Conservation (phyloP, 192 early-diverging fungal genomes). For the Geranomyces michiganensis region DNA sequence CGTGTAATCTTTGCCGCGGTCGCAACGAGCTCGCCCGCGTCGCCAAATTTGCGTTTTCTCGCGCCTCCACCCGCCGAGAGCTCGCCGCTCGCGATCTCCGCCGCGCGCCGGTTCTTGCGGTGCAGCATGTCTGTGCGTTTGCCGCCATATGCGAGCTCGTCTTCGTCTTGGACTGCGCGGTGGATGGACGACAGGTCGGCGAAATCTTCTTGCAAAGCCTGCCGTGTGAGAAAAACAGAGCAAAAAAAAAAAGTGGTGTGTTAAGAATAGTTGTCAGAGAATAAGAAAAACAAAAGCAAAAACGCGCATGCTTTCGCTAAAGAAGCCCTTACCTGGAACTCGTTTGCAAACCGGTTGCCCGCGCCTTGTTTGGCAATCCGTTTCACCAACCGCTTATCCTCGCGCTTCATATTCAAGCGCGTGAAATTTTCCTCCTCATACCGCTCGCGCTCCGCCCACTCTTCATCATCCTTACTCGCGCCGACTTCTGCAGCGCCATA, state of each 20-base stretch:
- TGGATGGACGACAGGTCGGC: constrained; percentile 24
- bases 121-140: neutral
- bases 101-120: constrained; percentile 26
- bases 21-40: constrained; percentile 32
- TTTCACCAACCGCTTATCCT: constrained; percentile 68
- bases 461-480: constrained; percentile 57
- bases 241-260: neutral
- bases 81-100: constrained; percentile 15
- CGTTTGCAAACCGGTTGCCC: constrained; percentile 72
- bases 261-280: too few relatives aligned
- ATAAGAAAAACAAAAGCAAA: too few relatives aligned
- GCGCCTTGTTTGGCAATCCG: constrained; percentile 49
- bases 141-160: constrained; percentile 16
- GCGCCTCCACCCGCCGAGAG: neutral
- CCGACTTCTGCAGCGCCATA: constrained; percentile 64
- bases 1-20: constrained; percentile 1
- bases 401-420: constrained; percentile 69
- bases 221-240: neutral
- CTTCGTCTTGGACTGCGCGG: constrained; percentile 28
- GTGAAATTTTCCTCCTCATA: constrained; percentile 93
- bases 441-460: constrained; percentile 63
- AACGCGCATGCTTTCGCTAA: too few relatives aligned
- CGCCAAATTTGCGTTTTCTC: constrained; percentile 30
- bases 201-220: constrained; percentile 37
- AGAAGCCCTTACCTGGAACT: constrained; percentile 70